Evolutionary conservation across 2,329 filamentous ascomycete genomes (phyloP).

Genomic region (Incumbomyces delicatus): DNA sequence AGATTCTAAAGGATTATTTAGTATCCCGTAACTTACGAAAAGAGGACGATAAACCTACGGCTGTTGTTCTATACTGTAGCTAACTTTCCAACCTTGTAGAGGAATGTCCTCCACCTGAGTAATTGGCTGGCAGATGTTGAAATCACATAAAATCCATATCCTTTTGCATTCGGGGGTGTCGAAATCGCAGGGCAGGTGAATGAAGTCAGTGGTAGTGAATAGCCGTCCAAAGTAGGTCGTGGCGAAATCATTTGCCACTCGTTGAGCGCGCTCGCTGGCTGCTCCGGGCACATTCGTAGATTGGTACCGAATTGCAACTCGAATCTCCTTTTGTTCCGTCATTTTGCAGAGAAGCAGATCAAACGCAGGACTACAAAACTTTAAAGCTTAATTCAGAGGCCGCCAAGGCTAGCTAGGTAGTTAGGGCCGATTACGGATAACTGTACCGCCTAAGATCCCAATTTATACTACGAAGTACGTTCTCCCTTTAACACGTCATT

Average conservation of each 20-base stretch:
- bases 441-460: neutral
- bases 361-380: neutral
- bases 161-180: neutral
- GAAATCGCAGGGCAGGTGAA: constrained; percentile 1
- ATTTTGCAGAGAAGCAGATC: neutral
- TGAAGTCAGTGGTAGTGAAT: neutral
- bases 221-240: neutral
- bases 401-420: too few relatives aligned
- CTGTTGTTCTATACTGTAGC: neutral
- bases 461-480: neutral
- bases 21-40: neutral
- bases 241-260: neutral
- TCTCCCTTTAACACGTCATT: neutral
- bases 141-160: constrained; percentile 3
- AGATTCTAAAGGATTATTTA: neutral
- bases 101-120: neutral
- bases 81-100: neutral
- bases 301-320: neutral
- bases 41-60: neutral
- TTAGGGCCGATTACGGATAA: neutral
- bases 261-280: neutral
- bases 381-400: too few relatives aligned
- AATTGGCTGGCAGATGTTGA: constrained; percentile 1
- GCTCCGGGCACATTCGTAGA: neutral
- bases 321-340: neutral